These are phyloP conservation scores for Lichenothelia convexa DNA, from an alignment of 495 filamentous ascomycete genomes.

Conservation along the genomic window DNA sequence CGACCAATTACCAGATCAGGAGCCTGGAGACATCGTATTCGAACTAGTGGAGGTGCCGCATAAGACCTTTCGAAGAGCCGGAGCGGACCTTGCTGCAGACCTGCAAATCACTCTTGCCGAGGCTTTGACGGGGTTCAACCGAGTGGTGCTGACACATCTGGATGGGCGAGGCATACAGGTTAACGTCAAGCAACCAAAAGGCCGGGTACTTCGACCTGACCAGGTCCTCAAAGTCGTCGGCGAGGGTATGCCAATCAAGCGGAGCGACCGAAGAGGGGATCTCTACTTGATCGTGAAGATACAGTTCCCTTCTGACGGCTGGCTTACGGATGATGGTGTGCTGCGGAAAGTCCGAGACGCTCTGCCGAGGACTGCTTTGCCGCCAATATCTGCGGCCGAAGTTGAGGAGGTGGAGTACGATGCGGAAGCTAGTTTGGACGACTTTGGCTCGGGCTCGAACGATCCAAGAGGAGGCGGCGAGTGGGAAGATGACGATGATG, in stretches of 20 bases:
- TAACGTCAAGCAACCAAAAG: conserved; percentile 44
- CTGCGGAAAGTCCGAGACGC: conserved; percentile 52
- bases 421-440: conserved; percentile 58
- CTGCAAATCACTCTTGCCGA: conserved; percentile 68
- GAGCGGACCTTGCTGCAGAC: conserved; percentile 63
- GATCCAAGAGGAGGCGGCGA: conserved; percentile 53
- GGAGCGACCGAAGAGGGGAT: conserved; percentile 65
- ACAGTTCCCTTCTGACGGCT: conserved; percentile 73
- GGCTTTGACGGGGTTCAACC: conserved; percentile 71
- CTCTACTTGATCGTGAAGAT: conserved; percentile 74
- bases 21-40: conserved; percentile 87
- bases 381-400: conserved; percentile 43
- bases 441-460: conserved; percentile 48
- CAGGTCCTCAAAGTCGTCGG: conserved; percentile 69
- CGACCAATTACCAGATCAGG: conserved; percentile 78
- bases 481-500: conserved; percentile 67
- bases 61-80: conserved; percentile 58
- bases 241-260: conserved; percentile 90
- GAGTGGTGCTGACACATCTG: conserved; percentile 79
- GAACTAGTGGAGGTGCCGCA: conserved; percentile 66
- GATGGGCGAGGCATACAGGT: conserved; percentile 83
- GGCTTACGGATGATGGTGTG: conserved; percentile 49
- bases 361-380: conserved; percentile 38
- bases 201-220: conserved; percentile 57
- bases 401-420: conserved; percentile 80